These are phyloP conservation scores for Rhynchosporium graminicola DNA, from an alignment of 2,329 filamentous ascomycete genomes.

Conservation along the genomic window DNA sequence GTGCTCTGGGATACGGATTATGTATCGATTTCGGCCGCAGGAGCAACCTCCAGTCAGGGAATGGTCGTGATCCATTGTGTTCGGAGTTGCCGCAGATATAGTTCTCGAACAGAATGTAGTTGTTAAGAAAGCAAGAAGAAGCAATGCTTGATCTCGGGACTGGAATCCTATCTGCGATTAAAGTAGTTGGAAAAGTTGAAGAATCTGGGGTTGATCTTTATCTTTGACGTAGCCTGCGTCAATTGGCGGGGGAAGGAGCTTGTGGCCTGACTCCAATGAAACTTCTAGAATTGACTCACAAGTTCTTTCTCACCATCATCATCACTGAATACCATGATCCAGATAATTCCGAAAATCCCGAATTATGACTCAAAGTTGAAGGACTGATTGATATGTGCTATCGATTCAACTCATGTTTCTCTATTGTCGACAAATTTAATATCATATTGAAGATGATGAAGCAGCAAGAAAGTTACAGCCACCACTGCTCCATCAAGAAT, in stretches of 20 bases:
- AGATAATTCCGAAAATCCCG: background rate
- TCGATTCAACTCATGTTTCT: too few relatives aligned
- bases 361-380: background rate
- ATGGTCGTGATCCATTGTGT: slow-evolving; percentile 49
- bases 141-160: background rate
- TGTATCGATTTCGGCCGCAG: slow-evolving; percentile 83
- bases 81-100: background rate
- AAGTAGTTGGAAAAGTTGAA: background rate
- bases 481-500: too few relatives aligned
- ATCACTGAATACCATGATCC: background rate
- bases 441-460: too few relatives aligned
- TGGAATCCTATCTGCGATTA: background rate
- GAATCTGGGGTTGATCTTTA: background rate
- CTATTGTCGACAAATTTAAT: too few relatives aligned
- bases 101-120: background rate
- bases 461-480: too few relatives aligned
- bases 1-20: slow-evolving; percentile 66
- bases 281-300: slow-evolving; percentile 5
- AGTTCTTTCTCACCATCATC: background rate
- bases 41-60: slow-evolving; percentile 76
- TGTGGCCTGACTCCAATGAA: slow-evolving; percentile 14
- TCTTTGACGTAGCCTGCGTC: slow-evolving; percentile 3
- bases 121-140: too few relatives aligned
- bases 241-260: background rate
- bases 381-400: too few relatives aligned